Evolutionary conservation across 371 early-diverging fungal genomes (phyloP), one percentile per base, ranked within the genome.

Genomic region (Mortierella sp.): DNA sequence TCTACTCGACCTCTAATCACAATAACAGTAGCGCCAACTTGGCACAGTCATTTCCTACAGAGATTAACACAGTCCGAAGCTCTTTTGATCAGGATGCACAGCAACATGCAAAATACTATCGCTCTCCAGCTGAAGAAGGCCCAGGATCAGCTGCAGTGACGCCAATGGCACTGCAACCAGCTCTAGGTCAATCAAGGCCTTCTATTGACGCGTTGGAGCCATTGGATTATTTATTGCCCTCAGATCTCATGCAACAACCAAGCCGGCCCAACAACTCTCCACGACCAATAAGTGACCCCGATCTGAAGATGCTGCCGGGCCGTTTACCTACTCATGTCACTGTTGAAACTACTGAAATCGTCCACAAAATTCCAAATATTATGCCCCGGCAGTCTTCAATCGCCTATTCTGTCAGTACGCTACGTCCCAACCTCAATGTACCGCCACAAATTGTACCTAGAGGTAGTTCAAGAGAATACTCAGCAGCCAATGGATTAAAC

Each of bases 401-500:
- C 57, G 77, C 78, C 24, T 85, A 85, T 54, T 75, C 79, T 47
- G 74, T 63, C 58, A 71, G 63, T 40, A 49, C 67, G 12, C 66
- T 78, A 5, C 72, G 78, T 18, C 62, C 83, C 18, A 79, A 84
- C 66, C 72, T 73, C 6, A 80, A 75, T 52, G 80, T 83, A 8
- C 77, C 77, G 4, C 73, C 72, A 10, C 74, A 73, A 40, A 84
- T 77, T 24, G 73, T 81, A 22, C 83, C 77, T 0, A 80, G 84
- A 28, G 58, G 74, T n/a, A 84, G 83, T 49, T 84, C 88, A 32
- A 64, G 86, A n/a, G 78, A 84, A 58, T 71, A 85, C n/a, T 86
- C 87, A 9, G 64, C 84, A 16, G 84, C 87, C 1, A 86, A 79
- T 76, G 68, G 88, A 84, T 64, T 86, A 76, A 69, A 81, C 80